Base-by-base conservation (phyloP, 1,284 basidiomycete species). In the Cystobasidium sp. region DNA sequence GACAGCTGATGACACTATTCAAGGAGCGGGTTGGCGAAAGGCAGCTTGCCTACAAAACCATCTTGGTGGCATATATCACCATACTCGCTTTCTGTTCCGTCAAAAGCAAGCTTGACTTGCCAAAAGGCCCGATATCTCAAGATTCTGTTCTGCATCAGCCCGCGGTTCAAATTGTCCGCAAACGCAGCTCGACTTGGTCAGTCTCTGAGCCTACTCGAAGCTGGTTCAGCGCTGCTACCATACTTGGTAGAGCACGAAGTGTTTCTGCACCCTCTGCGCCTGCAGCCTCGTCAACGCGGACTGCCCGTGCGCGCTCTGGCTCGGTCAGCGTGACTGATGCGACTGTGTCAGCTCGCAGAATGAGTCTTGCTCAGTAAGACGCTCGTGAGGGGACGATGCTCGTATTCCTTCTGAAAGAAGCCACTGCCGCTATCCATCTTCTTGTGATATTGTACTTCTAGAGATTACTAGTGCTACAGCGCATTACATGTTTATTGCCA, bases 281-380 rank as follows among this genome's bases (percentile, higher is more conserved):
- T 31, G 31, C 1, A 31, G 31, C 31, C 31, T 31, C 31, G 31
- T 31, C 31, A 1, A 31, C 31, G 5, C 5, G 31, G 31, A 31
- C 31, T 31, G 37, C 56, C n/a, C 37, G 56, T 1, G 31, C 56
- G 12, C 56, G 56, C 18, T 18, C 14, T 39, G 43, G 56, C 10
- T 31, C 31, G 31, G 31, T 31, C 31, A 14, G 37, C 9, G 9
- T 59, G 16, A 59, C 39, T 14, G 31, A 39, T 22, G 39, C 39
- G 39, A 39, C 22, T 41, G 31, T 43, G 43, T 31, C 56, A n/a
- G 56, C 37, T 41, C 56, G 56, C 56, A 59, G 56, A n/a, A 59
- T 59, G 39, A 59, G 56, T 24, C 37, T 41, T 41, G 39, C 56
- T n/a, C n/a, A n/a, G n/a, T n/a, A n/a, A n/a, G n/a, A n/a, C n/a